A percentile compares a stretch with the other conserved stretches of the same genome.
Conservation (phyloP, 371 early-diverging fungal species). For the Lichtheimia ramosa region DNA sequence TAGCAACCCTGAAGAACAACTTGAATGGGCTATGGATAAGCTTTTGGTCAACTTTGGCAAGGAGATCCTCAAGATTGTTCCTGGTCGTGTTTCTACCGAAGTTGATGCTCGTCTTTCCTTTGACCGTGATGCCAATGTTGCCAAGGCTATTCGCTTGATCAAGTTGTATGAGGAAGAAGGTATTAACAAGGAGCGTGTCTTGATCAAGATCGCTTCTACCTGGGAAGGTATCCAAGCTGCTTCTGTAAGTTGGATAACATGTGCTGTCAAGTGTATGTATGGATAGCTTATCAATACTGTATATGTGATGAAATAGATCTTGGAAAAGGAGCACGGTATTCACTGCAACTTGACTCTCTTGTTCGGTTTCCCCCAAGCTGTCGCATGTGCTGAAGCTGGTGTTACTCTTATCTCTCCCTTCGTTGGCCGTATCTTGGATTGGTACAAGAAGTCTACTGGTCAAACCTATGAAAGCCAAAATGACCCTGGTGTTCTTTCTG, state of each 20-base stretch:
- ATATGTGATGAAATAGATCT: slow-evolving; percentile 17
- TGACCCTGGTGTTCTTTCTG: slow-evolving; percentile 95
- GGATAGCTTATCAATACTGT: not conserved
- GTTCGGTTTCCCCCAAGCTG: slow-evolving; percentile 93
- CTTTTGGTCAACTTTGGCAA: slow-evolving; percentile 95
- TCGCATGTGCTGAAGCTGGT: slow-evolving; percentile 96
- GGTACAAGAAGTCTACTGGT: slow-evolving; percentile 93
- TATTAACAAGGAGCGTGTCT: slow-evolving; percentile 83
- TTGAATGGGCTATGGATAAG: slow-evolving; percentile 89
- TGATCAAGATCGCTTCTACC: slow-evolving; percentile 98
- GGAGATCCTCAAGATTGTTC: slow-evolving; percentile 95
- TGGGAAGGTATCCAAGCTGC: slow-evolving; percentile 99
- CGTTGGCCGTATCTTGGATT: slow-evolving; percentile 98
- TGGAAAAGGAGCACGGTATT: slow-evolving; percentile 87
- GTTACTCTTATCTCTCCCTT: slow-evolving; percentile 98
- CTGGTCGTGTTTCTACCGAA: slow-evolving; percentile 98
- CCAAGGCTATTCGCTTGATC: slow-evolving; percentile 90
- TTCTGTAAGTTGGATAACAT: slow-evolving; percentile 36
- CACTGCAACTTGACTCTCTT: slow-evolving; percentile 98
- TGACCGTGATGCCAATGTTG: slow-evolving; percentile 88
- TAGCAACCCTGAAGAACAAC: slow-evolving; percentile 60
- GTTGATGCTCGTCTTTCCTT: slow-evolving; percentile 97
- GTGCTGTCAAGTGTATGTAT: not conserved
- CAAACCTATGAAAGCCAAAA: slow-evolving; percentile 68
- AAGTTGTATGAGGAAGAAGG: slow-evolving; percentile 88